Evolutionary conservation across 2,329 filamentous ascomycete species (phyloP).

Genomic region (Aspergillus pseudoterreus): DNA sequence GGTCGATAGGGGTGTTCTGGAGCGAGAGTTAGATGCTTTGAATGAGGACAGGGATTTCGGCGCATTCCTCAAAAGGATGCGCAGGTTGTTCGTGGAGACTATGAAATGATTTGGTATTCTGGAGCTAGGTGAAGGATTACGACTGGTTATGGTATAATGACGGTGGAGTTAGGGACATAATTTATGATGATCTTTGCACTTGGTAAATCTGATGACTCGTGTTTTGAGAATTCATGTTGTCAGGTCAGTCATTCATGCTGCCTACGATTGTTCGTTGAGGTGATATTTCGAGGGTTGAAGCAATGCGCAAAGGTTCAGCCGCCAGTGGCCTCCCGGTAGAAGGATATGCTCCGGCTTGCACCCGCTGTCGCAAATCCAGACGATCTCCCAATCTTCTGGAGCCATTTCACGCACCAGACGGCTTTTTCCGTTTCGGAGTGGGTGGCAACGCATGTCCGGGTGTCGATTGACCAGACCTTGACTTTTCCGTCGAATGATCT

Average conservation of each 20-base stretch:
- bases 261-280: too few species aligned
- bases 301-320: constrained; percentile 35
- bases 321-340: constrained; percentile 81
- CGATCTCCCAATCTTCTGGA: constrained; percentile 62
- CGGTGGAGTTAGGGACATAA: not conserved
- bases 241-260: too few species aligned
- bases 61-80: constrained; percentile 60
- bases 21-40: constrained; percentile 53
- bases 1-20: constrained; percentile 52
- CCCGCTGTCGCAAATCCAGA: constrained; percentile 77
- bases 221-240: too few species aligned
- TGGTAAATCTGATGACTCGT: too few species aligned
- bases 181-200: not conserved
- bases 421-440: constrained; percentile 85
- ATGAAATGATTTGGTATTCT: constrained; percentile 41
- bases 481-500: constrained; percentile 86
- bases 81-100: constrained; percentile 55
- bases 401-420: constrained; percentile 80
- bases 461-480: constrained; percentile 92
- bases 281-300: too few species aligned
- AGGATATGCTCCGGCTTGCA: constrained; percentile 69
- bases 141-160: not conserved
- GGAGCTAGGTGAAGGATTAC: not conserved
- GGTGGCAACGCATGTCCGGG: constrained; percentile 80
- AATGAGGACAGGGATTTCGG: constrained; percentile 60